Conservation (phyloP, 371 early-diverging fungal genomes). For the Syncephalastrum monosporum region DNA sequence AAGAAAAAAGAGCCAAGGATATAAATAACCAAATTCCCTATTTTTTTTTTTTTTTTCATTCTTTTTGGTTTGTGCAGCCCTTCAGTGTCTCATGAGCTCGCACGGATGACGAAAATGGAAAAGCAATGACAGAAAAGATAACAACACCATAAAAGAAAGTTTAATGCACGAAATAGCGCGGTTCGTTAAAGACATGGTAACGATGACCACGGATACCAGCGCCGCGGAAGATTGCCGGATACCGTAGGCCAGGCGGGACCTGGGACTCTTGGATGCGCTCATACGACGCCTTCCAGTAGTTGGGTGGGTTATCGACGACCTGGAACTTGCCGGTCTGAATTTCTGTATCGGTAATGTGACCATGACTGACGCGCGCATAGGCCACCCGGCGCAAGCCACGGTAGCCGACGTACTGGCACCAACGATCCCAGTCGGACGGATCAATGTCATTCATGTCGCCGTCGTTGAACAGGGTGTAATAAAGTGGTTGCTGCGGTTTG, state of each 20-base stretch:
- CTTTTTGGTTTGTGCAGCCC: too few species aligned
- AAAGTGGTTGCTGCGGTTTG: slow-evolving; percentile 64
- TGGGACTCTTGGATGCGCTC: slow-evolving; percentile 51
- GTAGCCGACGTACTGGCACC: slow-evolving; percentile 85
- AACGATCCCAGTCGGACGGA: slow-evolving; percentile 75
- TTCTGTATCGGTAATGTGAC: slow-evolving; percentile 84
- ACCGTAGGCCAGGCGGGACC: slow-evolving; percentile 56
- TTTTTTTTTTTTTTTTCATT: slow-evolving; percentile 2
- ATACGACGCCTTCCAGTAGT: slow-evolving; percentile 61
- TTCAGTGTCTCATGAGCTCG: too few species aligned
- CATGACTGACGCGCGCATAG: slow-evolving; percentile 79
- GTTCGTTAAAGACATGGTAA: slow-evolving; percentile 80
- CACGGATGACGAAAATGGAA: slow-evolving; percentile 4
- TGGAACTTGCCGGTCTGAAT: slow-evolving; percentile 84
- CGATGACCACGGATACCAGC: slow-evolving; percentile 71
- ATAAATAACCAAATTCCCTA: slow-evolving; percentile 16
- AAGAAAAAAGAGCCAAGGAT: slow-evolving; percentile 5
- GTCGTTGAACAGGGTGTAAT: slow-evolving; percentile 63
- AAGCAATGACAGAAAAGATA: slow-evolving; percentile 3
- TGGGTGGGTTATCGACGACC: slow-evolving; percentile 52
- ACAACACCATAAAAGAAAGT: slow-evolving; percentile 5
- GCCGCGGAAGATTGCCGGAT: slow-evolving; percentile 71
- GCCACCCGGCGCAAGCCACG: slow-evolving; percentile 74
- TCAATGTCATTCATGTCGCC: slow-evolving; percentile 79
- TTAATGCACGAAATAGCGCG: slow-evolving; percentile 63